These are phyloP conservation scores for Amanita pseudoporphyria DNA, from an alignment of 768 basidiomycete species.

Conservation along the genomic window DNA sequence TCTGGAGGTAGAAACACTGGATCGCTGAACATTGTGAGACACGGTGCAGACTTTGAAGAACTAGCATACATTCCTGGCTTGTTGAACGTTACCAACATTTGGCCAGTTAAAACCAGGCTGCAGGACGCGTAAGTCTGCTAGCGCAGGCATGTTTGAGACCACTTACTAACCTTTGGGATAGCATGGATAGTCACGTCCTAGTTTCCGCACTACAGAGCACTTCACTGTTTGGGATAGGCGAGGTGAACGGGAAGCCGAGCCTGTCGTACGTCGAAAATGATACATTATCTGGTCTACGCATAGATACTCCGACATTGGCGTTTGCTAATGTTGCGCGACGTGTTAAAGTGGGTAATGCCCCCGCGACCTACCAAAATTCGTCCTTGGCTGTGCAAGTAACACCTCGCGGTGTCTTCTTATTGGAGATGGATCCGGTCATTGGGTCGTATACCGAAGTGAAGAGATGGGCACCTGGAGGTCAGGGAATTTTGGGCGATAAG, in stretches of 20 bases:
- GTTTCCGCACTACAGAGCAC: constrained; percentile 51
- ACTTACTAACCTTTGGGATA: constrained; percentile 16
- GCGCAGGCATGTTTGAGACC: not conserved
- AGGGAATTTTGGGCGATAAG: constrained; percentile 10
- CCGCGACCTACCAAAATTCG: constrained; percentile 31
- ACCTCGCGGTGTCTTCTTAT: constrained; percentile 38
- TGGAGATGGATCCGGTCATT: constrained; percentile 43
- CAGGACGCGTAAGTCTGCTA: constrained; percentile 35
- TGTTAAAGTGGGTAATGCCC: constrained; percentile 17
- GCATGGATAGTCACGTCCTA: constrained; percentile 46
- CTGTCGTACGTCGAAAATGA: constrained; percentile 27
- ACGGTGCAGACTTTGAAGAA: constrained; percentile 74
- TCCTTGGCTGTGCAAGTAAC: constrained; percentile 70
- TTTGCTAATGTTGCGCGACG: constrained; percentile 44
- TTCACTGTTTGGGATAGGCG: constrained; percentile 40
- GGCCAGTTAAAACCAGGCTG: constrained; percentile 43
- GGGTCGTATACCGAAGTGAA: constrained; percentile 30
- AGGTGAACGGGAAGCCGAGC: constrained; percentile 29
- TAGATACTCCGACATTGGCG: constrained; percentile 48
- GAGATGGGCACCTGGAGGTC: constrained; percentile 27
- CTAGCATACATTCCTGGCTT: constrained; percentile 50
- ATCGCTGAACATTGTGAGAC: constrained; percentile 66
- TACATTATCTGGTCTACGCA: constrained; percentile 32
- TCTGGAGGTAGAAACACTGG: constrained; percentile 77
- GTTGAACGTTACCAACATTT: constrained; percentile 46